Conservation (phyloP, 768 basidiomycete genomes). For the Termitomyces bulborhizus region DNA sequence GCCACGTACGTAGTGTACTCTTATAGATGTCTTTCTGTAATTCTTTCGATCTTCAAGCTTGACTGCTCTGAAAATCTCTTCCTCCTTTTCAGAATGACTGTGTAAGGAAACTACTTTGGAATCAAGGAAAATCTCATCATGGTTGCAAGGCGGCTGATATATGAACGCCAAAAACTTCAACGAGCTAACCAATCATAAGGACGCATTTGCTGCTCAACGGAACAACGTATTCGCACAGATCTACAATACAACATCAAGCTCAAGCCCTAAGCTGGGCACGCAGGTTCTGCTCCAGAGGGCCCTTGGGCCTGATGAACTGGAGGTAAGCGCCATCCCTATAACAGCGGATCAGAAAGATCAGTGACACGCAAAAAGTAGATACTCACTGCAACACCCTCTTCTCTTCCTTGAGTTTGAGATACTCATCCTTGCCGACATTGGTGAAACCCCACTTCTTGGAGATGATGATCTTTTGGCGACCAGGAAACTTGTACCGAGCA, state of each 20-base stretch:
- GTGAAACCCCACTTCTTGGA: slow-evolving; percentile 99
- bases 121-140: too few species aligned
- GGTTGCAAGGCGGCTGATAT: too few species aligned
- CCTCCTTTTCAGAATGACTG: too few species aligned
- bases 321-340: slow-evolving; percentile 90
- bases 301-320: slow-evolving; percentile 87
- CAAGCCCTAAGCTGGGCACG: slow-evolving; percentile 77
- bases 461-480: slow-evolving; percentile 94
- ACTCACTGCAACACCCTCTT: slow-evolving; percentile 86
- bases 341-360: background rate
- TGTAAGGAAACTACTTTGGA: too few species aligned
- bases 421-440: slow-evolving; percentile 85
- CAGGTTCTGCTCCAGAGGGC: slow-evolving; percentile 79
- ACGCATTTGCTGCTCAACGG: too few species aligned
- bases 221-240: too few species aligned
- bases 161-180: too few species aligned
- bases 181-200: too few species aligned
- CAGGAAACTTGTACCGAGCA: slow-evolving; percentile 99
- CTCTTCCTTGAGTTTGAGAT: slow-evolving; percentile 81
- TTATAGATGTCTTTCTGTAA: background rate
- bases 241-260: slow-evolving; percentile 8
- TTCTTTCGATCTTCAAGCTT: too few species aligned
- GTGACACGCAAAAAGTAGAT: slow-evolving; percentile 1
- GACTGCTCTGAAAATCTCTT: too few species aligned
- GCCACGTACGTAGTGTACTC: background rate